Percentiles rank a stretch among this genome's conserved stretches.
Conservation (phyloP, 2,329 filamentous ascomycete species). For the Ophiostoma sp. region DNA sequence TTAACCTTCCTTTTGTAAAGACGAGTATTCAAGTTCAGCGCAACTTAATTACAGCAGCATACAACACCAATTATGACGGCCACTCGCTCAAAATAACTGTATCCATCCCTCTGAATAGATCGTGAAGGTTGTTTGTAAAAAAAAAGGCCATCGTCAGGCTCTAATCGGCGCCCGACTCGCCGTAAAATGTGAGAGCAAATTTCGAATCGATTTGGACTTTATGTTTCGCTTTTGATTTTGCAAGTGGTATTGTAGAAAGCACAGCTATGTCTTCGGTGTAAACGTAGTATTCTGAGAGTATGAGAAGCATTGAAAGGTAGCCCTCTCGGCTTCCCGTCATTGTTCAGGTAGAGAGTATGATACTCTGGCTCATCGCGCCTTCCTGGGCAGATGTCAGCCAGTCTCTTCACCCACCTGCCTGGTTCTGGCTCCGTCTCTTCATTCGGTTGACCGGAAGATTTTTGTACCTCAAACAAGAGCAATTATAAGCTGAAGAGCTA, state of each 20-base stretch:
- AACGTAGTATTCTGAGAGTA: too few relatives aligned
- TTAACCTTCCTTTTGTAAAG: not conserved
- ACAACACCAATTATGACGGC: too few relatives aligned
- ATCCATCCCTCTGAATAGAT: not conserved
- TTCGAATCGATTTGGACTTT: not conserved
- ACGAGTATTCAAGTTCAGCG: not conserved
- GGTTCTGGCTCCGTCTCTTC: not conserved
- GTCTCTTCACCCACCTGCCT: not conserved
- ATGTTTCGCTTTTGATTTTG: not conserved
- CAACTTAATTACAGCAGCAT: too few relatives aligned
- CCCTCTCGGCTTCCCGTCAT: too few relatives aligned
- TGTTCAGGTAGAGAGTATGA: not conserved
- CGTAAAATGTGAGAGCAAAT: not conserved
- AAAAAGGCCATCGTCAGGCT: not conserved
- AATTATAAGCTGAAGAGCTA: not conserved
- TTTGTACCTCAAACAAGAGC: not conserved
- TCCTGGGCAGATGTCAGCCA: not conserved
- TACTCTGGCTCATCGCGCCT: not conserved
- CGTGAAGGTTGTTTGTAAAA: too few relatives aligned
- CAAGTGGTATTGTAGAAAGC: not conserved
- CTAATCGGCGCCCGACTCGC: not conserved
- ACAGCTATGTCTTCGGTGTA: not conserved
- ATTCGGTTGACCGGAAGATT: not conserved
- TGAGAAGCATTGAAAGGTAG: too few relatives aligned
- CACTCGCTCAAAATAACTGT: too few relatives aligned